phyloP scores from a whole-genome alignment of 495 filamentous ascomycete species.

The Platismatia glauca region DNA sequence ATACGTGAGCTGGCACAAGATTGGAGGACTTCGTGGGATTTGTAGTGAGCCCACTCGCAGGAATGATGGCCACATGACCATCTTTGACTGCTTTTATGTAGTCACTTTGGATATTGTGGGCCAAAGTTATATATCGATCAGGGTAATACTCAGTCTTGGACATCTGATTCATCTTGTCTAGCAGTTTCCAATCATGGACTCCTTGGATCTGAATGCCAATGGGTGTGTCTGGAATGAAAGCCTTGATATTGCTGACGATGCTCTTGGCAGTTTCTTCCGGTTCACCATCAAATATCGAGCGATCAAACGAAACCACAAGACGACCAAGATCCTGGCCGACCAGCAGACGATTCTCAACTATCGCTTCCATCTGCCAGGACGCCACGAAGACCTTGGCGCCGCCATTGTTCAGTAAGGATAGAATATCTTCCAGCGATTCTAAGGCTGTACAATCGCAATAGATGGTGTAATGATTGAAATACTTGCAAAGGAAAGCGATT shows the following conservation, averaged over 20 bases:
- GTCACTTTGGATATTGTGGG: constrained; percentile 19
- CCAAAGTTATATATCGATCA: constrained; percentile 31
- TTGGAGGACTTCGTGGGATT: constrained; percentile 45
- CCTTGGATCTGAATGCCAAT: constrained; percentile 44
- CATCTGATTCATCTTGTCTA: constrained; percentile 16
- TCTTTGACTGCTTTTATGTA: constrained; percentile 41
- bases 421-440: constrained; percentile 55
- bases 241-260: constrained; percentile 42
- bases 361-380: constrained; percentile 50
- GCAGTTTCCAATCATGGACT: constrained; percentile 29
- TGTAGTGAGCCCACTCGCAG: constrained; percentile 57
- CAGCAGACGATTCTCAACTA: constrained; percentile 31
- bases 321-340: constrained; percentile 25
- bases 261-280: constrained; percentile 32
- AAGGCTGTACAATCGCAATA: constrained; percentile 72
- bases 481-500: constrained; percentile 56
- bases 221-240: constrained; percentile 42
- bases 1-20: constrained; percentile 55
- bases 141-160: constrained; percentile 37
- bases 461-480: constrained; percentile 56
- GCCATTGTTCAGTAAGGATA: constrained; percentile 75
- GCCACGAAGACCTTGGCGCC: constrained; percentile 80
- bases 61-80: constrained; percentile 69
- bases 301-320: constrained; percentile 23
- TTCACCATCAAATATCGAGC: constrained; percentile 28